These are phyloP conservation scores for Lecanicillium sp. DNA, from an alignment of 2,329 filamentous ascomycete species.

Conservation along the genomic window DNA sequence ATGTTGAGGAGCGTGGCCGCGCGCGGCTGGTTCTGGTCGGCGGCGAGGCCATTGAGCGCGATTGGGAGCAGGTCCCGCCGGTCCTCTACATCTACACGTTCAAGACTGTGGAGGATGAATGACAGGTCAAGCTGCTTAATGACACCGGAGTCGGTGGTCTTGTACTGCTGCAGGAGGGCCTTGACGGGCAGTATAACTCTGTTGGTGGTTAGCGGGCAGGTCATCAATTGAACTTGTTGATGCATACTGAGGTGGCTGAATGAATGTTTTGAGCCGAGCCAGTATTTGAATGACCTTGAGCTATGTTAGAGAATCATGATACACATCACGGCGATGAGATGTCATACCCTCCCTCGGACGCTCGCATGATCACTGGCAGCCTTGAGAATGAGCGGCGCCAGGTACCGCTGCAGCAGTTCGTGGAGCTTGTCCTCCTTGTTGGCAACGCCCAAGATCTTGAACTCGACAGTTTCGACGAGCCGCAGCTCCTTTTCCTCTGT, in stretches of 20 bases:
- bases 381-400: slow-evolving; percentile 79
- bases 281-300: slow-evolving; percentile 44
- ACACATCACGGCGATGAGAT: background rate
- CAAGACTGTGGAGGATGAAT: slow-evolving; percentile 77
- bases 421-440: slow-evolving; percentile 81
- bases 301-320: background rate
- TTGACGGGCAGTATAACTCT: slow-evolving; percentile 75
- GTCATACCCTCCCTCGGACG: slow-evolving; percentile 68
- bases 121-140: slow-evolving; percentile 84
- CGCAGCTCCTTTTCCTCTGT: slow-evolving; percentile 68
- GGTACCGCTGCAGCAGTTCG: slow-evolving; percentile 67
- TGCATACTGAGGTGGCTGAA: slow-evolving; percentile 44
- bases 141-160: slow-evolving; percentile 63
- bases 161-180: slow-evolving; percentile 85
- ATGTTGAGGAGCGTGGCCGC: slow-evolving; percentile 70
- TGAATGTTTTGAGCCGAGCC: slow-evolving; percentile 48
- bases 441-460: slow-evolving; percentile 71
- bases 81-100: slow-evolving; percentile 48
- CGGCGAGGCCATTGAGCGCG: slow-evolving; percentile 27
- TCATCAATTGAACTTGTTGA: background rate
- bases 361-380: slow-evolving; percentile 71
- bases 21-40: slow-evolving; percentile 26
- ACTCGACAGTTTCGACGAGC: slow-evolving; percentile 78
- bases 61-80: slow-evolving; percentile 66
- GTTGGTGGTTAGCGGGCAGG: slow-evolving; percentile 11